phyloP scores from a whole-genome alignment of 352 stramenopile genomes.

The Globisporangium solare region DNA sequence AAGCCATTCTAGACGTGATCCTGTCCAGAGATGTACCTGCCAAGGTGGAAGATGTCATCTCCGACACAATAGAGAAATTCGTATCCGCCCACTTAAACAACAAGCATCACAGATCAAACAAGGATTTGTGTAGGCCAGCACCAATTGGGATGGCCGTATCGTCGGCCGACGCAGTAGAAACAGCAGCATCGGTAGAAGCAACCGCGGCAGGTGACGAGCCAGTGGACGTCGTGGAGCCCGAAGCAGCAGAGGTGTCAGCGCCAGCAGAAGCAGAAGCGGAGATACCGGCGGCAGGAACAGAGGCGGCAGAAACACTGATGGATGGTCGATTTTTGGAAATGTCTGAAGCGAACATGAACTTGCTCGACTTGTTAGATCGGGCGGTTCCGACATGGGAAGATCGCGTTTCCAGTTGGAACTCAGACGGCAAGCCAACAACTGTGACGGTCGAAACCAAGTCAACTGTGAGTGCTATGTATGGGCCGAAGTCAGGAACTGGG shows the following conservation, averaged over 20 bases:
- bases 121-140: too few relatives aligned
- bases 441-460: not conserved
- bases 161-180: not conserved
- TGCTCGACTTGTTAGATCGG: too few relatives aligned
- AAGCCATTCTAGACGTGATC: not conserved
- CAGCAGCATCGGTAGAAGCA: too few relatives aligned
- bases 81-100: not conserved
- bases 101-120: too few relatives aligned
- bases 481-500: not conserved
- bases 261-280: not conserved
- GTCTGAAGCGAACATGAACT: constrained; percentile 8
- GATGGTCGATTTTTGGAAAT: too few relatives aligned
- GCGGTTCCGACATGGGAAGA: constrained; percentile 3
- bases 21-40: not conserved
- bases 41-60: not conserved
- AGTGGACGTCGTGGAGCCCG: not conserved
- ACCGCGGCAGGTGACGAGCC: not conserved
- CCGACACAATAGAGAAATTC: not conserved
- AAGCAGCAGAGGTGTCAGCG: too few relatives aligned
- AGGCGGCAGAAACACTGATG: too few relatives aligned
- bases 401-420: constrained; percentile 8
- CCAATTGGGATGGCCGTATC: too few relatives aligned
- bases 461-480: not conserved
- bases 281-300: too few relatives aligned
- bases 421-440: not conserved